A percentile compares a stretch with the other conserved stretches of the same genome.
Evolutionary conservation across 495 filamentous ascomycete species (phyloP).

Genomic region (Lophiostoma macrostomum): DNA sequence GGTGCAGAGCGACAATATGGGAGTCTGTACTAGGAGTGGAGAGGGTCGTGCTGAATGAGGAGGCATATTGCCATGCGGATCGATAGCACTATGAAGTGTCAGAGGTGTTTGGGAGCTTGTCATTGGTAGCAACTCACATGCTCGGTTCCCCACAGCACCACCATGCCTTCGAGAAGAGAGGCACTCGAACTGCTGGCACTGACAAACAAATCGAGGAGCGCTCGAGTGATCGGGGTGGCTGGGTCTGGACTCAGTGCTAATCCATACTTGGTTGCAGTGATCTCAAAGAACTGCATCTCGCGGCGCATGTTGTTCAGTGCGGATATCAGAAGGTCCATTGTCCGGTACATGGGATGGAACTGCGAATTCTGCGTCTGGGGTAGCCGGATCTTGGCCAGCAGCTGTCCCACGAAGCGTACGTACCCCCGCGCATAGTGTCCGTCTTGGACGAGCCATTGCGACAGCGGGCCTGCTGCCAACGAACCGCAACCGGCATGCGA

Average conservation of each 20-base stretch:
- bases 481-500: conserved; percentile 61
- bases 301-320: conserved; percentile 62
- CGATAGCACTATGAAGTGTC: conserved; percentile 38
- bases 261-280: conserved; percentile 58
- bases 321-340: conserved; percentile 60
- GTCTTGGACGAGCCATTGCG: conserved; percentile 73
- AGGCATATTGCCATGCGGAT: conserved; percentile 42
- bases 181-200: conserved; percentile 47
- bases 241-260: conserved; percentile 51
- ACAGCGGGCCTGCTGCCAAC: conserved; percentile 54
- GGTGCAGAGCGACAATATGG: conserved; percentile 43
- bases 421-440: conserved; percentile 71
- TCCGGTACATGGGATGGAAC: conserved; percentile 42
- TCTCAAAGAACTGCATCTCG: conserved; percentile 68
- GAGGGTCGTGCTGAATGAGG: conserved; percentile 35
- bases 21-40: conserved; percentile 30
- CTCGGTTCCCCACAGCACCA: conserved; percentile 74
- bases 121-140: conserved; percentile 36
- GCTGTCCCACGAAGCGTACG: conserved; percentile 63
- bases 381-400: conserved; percentile 62
- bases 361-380: conserved; percentile 46
- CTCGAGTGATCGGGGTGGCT: conserved; percentile 47
- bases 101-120: neutral
- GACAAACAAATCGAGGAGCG: conserved; percentile 55
- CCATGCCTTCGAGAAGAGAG: conserved; percentile 60